Percentiles rank a stretch among this genome's conserved stretches.
phyloP scores from a whole-genome alignment of 106 monocot genomes.

The Dioscorea zingiberensis region DNA sequence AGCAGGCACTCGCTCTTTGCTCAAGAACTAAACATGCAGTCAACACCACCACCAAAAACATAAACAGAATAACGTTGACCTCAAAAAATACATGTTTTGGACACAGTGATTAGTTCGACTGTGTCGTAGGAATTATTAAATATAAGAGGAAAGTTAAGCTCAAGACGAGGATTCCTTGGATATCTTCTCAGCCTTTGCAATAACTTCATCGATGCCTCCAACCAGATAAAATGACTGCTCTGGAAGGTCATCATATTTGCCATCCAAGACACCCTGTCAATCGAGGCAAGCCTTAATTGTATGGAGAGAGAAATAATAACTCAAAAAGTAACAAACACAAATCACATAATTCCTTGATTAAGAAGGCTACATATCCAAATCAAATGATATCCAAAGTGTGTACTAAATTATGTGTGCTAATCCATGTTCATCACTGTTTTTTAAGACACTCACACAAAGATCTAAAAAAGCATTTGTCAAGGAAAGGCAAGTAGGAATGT shows the following conservation, averaged over 20 bases:
- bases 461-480: too few species aligned
- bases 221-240: conserved; percentile 87
- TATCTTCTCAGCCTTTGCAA: conserved; percentile 76
- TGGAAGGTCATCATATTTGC: conserved; percentile 66
- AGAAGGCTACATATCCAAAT: too few species aligned
- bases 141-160: background rate
- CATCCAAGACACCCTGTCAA: conserved; percentile 72
- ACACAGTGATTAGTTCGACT: background rate
- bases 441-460: too few species aligned
- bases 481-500: too few species aligned
- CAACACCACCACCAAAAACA: background rate
- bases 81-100: background rate
- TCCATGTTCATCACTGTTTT: too few species aligned
- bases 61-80: background rate
- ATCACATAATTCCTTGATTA: too few species aligned
- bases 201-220: conserved; percentile 76
- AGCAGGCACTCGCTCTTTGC: conserved; percentile 5
- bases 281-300: too few species aligned
- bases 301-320: too few species aligned
- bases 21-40: background rate
- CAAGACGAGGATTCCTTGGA: conserved; percentile 46
- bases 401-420: too few species aligned
- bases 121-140: conserved; percentile 17
- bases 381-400: too few species aligned
- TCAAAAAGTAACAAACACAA: too few species aligned